phyloP scores from a whole-genome alignment of 768 basidiomycete genomes.

The Leccinum longicurvipes region DNA sequence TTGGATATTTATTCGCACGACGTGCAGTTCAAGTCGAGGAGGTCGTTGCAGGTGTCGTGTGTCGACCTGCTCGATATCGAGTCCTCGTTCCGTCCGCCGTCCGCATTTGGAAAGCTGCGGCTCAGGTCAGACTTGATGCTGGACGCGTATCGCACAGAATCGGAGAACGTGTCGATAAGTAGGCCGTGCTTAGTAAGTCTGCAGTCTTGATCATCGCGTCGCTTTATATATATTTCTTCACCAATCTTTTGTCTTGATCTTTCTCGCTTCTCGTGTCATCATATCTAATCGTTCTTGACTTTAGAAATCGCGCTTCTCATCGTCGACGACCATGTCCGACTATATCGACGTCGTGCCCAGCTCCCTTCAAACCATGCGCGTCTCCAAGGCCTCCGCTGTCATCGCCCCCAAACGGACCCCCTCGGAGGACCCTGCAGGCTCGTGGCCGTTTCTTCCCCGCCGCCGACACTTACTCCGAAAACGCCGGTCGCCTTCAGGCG shows the following conservation, averaged over 20 bases:
- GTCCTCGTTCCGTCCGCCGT: constrained; percentile 12
- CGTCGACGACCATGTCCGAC: constrained; percentile 35
- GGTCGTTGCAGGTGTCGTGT: constrained; percentile 20
- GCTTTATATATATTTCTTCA: background rate
- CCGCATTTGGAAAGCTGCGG: constrained; percentile 12
- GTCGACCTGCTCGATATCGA: constrained; percentile 21
- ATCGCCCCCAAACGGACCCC: constrained; percentile 1
- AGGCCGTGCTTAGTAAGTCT: constrained; percentile 18
- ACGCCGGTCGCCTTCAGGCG: constrained; percentile 20
- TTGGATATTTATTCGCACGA: constrained; percentile 32
- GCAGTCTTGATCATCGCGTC: background rate
- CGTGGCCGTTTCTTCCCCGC: constrained; percentile 23
- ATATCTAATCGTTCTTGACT: background rate
- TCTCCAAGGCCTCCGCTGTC: background rate
- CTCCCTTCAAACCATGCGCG: background rate
- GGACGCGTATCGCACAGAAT: constrained; percentile 14
- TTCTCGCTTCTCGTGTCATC: background rate
- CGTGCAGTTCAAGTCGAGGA: constrained; percentile 10
- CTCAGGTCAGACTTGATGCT: constrained; percentile 23
- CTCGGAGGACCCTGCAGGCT: constrained; percentile 8
- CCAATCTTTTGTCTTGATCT: background rate
- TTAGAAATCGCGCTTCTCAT: constrained; percentile 35
- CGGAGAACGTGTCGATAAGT: constrained; percentile 11
- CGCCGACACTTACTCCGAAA: constrained; percentile 30
- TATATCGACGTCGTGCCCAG: constrained; percentile 18